Percentiles rank a stretch among this genome's conserved stretches.
These are phyloP conservation scores for Arthrobotrys sinensis DNA, from an alignment of 2,329 filamentous ascomycete species.

Conservation along the genomic window DNA sequence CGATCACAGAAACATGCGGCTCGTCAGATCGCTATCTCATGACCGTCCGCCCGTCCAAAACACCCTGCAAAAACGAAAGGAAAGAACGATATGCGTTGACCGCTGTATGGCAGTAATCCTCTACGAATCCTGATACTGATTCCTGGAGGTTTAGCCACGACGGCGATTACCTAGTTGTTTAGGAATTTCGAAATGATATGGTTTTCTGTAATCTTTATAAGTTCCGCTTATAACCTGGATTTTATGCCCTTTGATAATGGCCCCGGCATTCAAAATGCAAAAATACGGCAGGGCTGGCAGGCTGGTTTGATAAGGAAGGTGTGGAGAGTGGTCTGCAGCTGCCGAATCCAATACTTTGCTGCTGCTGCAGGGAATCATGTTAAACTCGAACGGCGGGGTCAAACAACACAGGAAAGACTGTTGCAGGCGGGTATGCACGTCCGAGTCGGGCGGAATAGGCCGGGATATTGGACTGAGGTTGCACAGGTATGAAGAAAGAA, in stretches of 20 bases:
- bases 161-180: neutral
- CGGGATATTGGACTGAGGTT: slow-evolving; percentile 16
- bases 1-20: slow-evolving; percentile 11
- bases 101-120: neutral
- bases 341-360: slow-evolving; percentile 30
- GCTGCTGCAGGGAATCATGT: neutral
- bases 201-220: neutral
- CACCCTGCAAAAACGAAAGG: neutral
- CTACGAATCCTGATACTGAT: neutral
- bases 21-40: slow-evolving; percentile 11
- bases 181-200: slow-evolving; percentile 2
- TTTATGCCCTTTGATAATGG: slow-evolving; percentile 1
- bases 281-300: slow-evolving; percentile 16
- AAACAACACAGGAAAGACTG: slow-evolving; percentile 23
- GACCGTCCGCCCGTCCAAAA: neutral
- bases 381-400: slow-evolving; percentile 7
- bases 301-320: slow-evolving; percentile 49
- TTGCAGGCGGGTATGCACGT: slow-evolving; percentile 18
- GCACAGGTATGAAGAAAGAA: slow-evolving; percentile 1
- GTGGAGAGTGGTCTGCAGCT: slow-evolving; percentile 39
- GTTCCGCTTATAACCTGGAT: neutral
- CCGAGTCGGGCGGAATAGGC: slow-evolving; percentile 23
- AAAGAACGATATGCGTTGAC: slow-evolving; percentile 11
- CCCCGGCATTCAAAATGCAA: neutral
- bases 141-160: too few relatives aligned